phyloP scores from a whole-genome alignment of 2,329 filamentous ascomycete genomes.

The Plenodomus lindquistii region DNA sequence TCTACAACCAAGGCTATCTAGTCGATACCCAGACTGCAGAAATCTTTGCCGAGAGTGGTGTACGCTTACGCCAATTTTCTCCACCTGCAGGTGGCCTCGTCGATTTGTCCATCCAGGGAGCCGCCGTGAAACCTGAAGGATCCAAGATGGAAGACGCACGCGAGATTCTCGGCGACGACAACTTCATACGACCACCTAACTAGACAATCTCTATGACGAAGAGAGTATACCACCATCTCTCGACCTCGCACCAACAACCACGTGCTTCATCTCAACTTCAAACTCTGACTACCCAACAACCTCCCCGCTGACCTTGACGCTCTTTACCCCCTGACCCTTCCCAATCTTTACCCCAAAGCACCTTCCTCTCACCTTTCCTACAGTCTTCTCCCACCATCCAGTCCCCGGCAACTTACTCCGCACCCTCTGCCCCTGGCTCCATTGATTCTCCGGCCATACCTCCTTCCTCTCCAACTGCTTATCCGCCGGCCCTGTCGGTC shows the following conservation, averaged over 20 bases:
- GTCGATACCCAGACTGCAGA: conserved; percentile 83
- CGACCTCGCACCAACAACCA: background rate
- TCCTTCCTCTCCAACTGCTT: conserved; percentile 20
- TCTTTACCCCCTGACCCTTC: conserved; percentile 8
- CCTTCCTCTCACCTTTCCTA: conserved; percentile 8
- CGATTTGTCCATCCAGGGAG: conserved; percentile 26
- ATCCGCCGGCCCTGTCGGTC: conserved; percentile 61
- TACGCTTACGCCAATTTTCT: conserved; percentile 83
- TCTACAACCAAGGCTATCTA: conserved; percentile 91
- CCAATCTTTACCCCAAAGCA: conserved; percentile 1
- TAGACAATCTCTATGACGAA: background rate
- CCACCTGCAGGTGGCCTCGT: conserved; percentile 52
- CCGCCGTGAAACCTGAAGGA: background rate
- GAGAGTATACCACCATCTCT: background rate
- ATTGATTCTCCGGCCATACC: conserved; percentile 21
- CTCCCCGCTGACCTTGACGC: background rate
- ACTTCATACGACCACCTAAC: conserved; percentile 26
- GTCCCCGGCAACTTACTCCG: conserved; percentile 7
- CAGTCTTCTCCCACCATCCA: conserved; percentile 1
- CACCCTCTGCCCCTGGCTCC: conserved; percentile 13
- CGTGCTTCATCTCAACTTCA: background rate
- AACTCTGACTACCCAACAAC: background rate
- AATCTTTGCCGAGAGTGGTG: conserved; percentile 82
- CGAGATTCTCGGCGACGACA: conserved; percentile 23
- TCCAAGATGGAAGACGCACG: conserved; percentile 22